Conservation (phyloP, 176 grass and related monocot species). For the Oryza coarctata region DNA sequence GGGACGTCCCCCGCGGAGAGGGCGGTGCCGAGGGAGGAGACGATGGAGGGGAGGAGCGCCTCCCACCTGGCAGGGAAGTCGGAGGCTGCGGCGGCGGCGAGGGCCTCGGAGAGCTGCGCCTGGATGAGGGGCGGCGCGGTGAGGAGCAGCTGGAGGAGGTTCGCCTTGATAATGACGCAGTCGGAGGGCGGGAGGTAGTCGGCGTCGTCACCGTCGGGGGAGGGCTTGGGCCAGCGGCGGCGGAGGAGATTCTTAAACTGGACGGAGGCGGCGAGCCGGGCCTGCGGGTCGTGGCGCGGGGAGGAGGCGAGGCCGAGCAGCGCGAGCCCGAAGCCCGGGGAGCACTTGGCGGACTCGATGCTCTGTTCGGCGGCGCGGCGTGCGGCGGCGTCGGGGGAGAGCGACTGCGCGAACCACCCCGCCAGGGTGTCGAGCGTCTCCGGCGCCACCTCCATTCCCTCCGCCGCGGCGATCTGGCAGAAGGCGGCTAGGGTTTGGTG, state of each 20-base stretch:
- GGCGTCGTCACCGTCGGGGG: conserved; percentile 29
- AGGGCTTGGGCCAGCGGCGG: conserved; percentile 59
- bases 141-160: conserved; percentile 84
- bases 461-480: conserved; percentile 13
- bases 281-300: conserved; percentile 53
- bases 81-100: conserved; percentile 58
- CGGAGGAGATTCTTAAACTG: conserved; percentile 89
- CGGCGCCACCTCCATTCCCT: conserved; percentile 69
- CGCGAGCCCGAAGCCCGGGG: conserved; percentile 64
- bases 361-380: conserved; percentile 75
- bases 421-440: conserved; percentile 79
- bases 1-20: conserved; percentile 45
- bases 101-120: conserved; percentile 75
- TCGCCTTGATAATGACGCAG: conserved; percentile 65
- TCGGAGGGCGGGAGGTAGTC: conserved; percentile 53
- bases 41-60: conserved; percentile 74
- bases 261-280: conserved; percentile 66
- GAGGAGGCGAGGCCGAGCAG: conserved; percentile 62
- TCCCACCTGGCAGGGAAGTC: conserved; percentile 82
- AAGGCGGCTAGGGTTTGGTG: conserved; percentile 29
- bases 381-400: conserved; percentile 60
- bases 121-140: conserved; percentile 68
- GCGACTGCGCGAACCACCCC: conserved; percentile 72
- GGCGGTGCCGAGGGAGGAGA: conserved; percentile 61
- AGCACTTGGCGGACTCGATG: conserved; percentile 42